Evolutionary conservation across 495 filamentous ascomycete genomes (phyloP).

Genomic region (Neurospora hispaniola): DNA sequence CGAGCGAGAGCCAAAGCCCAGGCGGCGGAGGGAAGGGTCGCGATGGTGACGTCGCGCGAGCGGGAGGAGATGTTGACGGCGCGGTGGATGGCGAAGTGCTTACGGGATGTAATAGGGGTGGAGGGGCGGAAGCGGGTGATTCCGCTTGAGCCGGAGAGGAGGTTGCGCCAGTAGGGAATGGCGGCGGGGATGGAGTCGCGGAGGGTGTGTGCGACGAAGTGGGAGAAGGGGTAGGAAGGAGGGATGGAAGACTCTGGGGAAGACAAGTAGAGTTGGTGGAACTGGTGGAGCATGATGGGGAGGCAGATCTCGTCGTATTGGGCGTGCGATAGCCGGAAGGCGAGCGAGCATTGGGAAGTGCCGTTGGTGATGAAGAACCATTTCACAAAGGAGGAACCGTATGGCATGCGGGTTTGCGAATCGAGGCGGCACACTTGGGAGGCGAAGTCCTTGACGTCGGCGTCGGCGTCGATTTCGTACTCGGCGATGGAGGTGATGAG

Average conservation of each 20-base stretch:
- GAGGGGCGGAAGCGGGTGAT: conserved; percentile 34
- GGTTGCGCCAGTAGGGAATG: conserved; percentile 46
- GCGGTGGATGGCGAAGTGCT: conserved; percentile 28
- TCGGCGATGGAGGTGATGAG: conserved; percentile 42
- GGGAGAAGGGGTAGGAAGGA: conserved; percentile 47
- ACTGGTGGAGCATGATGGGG: conserved; percentile 44
- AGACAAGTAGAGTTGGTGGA: conserved; percentile 26
- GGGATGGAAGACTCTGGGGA: background rate
- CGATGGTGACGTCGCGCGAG: conserved; percentile 41
- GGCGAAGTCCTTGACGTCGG: conserved; percentile 42
- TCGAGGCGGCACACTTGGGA: conserved; percentile 39
- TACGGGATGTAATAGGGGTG: conserved; percentile 17
- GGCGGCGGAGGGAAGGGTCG: conserved; percentile 47
- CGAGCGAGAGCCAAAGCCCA: conserved; percentile 52
- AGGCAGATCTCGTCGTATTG: conserved; percentile 68
- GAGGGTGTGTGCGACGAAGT: conserved; percentile 42
- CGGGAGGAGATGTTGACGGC: conserved; percentile 33
- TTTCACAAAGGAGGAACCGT: conserved; percentile 54
- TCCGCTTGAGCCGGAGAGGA: conserved; percentile 37
- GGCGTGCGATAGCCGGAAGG: conserved; percentile 59
- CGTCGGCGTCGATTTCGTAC: conserved; percentile 44
- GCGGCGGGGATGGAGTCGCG: conserved; percentile 19
- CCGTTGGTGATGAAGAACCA: conserved; percentile 46
- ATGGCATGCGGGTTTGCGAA: conserved; percentile 37
- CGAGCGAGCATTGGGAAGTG: conserved; percentile 41